Evolutionary conservation across 352 stramenopile genomes (phyloP).

Genomic region (Thraustotheca clavata): DNA sequence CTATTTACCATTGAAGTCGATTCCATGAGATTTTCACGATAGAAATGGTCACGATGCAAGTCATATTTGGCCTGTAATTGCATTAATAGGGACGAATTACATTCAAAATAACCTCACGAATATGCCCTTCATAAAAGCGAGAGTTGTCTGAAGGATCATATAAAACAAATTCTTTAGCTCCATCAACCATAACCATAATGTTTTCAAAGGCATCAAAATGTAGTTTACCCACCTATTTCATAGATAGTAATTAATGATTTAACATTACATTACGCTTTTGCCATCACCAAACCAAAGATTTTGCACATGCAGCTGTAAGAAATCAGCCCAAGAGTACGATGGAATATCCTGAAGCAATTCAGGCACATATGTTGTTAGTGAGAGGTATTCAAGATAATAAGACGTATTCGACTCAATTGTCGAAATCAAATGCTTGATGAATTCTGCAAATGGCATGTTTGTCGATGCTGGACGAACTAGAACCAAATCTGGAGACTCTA

Average conservation of each 20-base stretch:
- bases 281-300: conserved; percentile 29
- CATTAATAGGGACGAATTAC: background rate
- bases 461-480: conserved; percentile 10
- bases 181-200: conserved; percentile 25
- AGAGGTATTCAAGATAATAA: conserved; percentile 23
- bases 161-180: conserved; percentile 25
- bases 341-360: conserved; percentile 13
- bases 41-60: background rate
- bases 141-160: conserved; percentile 21
- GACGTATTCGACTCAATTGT: conserved; percentile 2
- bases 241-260: background rate
- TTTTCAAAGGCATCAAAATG: conserved; percentile 31
- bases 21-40: conserved; percentile 7
- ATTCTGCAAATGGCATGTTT: conserved; percentile 20
- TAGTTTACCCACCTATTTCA: conserved; percentile 18
- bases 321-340: conserved; percentile 2
- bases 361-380: conserved; percentile 9
- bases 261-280: conserved; percentile 19
- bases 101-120: conserved; percentile 19
- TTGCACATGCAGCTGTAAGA: conserved; percentile 1
- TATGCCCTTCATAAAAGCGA: conserved; percentile 24
- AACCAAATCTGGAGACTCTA: conserved; percentile 21
- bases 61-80: conserved; percentile 16
- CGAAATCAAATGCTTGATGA: background rate
- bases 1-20: conserved; percentile 28